Conservation (phyloP, 345 rosid species). For the Mercurialis annua region DNA sequence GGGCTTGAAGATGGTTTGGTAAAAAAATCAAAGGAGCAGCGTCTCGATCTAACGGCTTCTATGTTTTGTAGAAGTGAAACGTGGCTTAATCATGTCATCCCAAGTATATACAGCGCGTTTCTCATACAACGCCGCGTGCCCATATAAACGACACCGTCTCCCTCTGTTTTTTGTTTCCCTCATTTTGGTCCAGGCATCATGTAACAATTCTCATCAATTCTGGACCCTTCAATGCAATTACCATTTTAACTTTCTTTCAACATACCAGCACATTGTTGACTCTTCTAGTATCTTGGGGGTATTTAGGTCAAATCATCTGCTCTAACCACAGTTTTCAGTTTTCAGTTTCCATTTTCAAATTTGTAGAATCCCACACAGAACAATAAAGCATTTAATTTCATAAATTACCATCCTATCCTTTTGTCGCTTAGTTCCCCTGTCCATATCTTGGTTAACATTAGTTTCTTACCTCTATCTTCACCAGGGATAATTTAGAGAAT, state of each 20-base stretch:
- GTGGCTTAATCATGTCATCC: neutral
- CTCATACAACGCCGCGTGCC: conserved; percentile 11
- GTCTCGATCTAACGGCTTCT: neutral
- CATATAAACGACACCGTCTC: conserved; percentile 5
- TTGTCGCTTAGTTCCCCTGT: neutral
- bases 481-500: conserved; percentile 3
- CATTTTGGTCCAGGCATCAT: neutral
- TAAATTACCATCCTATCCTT: conserved; percentile 9
- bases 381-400: neutral
- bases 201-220: neutral
- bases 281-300: neutral
- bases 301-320: conserved; percentile 11
- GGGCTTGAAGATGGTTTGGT: too few relatives aligned
- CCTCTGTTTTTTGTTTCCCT: neutral
- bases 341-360: conserved; percentile 3
- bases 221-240: conserved; percentile 9
- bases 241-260: neutral
- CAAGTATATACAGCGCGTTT: neutral
- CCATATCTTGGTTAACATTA: neutral
- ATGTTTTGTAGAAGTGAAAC: neutral
- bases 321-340: neutral
- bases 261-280: neutral
- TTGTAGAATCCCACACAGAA: conserved; percentile 1
- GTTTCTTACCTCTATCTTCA: too few relatives aligned
- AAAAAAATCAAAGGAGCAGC: too few relatives aligned